Evolutionary conservation across 2,329 filamentous ascomycete species (phyloP).

Genomic region (Fusarium continuum): DNA sequence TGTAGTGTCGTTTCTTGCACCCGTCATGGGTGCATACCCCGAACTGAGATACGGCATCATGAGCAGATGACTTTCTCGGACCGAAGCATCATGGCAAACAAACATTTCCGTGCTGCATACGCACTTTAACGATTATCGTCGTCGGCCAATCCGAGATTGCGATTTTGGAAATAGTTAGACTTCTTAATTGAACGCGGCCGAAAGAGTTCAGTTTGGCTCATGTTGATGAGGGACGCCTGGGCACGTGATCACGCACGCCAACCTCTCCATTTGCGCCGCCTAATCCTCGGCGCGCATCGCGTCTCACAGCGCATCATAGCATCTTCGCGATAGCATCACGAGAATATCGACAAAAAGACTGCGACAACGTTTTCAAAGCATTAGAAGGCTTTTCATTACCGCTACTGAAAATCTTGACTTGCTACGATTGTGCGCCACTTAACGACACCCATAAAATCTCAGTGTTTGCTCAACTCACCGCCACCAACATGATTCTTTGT

Average conservation of each 20-base stretch:
- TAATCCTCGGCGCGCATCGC: conserved; percentile 50
- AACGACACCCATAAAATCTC: not conserved
- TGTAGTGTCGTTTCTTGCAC: not conserved
- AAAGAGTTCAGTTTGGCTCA: not conserved
- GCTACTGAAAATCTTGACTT: not conserved
- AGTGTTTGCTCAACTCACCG: conserved; percentile 17
- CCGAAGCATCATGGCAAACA: too few species aligned
- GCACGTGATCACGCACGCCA: conserved; percentile 44
- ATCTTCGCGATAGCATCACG: conserved; percentile 39
- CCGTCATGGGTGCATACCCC: not conserved
- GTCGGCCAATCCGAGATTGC: not conserved
- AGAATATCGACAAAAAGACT: conserved; percentile 31
- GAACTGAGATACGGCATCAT: too few species aligned
- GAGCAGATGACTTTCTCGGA: too few species aligned
- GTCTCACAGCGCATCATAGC: conserved; percentile 40
- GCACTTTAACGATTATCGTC: not conserved
- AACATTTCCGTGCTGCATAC: not conserved
- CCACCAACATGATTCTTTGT: conserved; percentile 45
- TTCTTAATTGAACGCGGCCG: too few species aligned
- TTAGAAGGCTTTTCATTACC: not conserved
- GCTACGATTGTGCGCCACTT: not conserved
- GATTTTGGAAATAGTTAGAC: not conserved
- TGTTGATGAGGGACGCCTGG: conserved; percentile 5
- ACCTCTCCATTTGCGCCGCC: conserved; percentile 45
- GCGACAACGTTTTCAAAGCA: conserved; percentile 1